Conservation (phyloP, 129 eudicot genomes). For the Chrysanthemum lavandulifolium region DNA sequence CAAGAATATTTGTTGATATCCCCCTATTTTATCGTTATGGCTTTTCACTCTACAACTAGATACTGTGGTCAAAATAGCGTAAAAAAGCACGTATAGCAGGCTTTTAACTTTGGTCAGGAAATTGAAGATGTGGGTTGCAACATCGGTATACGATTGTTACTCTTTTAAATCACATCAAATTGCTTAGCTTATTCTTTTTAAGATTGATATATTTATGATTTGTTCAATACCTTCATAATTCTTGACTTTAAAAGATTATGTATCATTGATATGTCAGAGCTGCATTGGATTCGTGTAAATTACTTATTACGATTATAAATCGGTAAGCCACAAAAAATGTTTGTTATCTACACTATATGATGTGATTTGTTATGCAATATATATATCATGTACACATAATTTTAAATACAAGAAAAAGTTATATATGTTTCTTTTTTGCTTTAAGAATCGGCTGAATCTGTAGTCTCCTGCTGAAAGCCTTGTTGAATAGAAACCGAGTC, state of each 20-base stretch:
- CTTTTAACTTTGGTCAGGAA: constrained; percentile 1
- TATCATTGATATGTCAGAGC: constrained; percentile 43
- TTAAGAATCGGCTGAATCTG: constrained; percentile 87
- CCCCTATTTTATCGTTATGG: neutral
- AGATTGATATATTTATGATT: neutral
- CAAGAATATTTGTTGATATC: neutral
- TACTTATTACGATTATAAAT: constrained; percentile 15
- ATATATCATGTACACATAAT: constrained; percentile 27
- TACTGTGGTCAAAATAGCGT: neutral
- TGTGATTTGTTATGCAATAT: constrained; percentile 13
- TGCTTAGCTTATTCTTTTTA: neutral
- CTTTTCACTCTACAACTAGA: neutral
- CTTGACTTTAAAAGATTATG: constrained; percentile 37
- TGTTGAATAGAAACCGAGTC: constrained; percentile 83
- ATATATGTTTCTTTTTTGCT: constrained; percentile 64
- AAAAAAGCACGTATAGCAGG: neutral
- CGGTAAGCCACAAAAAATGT: constrained; percentile 12
- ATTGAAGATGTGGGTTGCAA: constrained; percentile 13
- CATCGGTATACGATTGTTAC: neutral
- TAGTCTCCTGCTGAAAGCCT: constrained; percentile 81
- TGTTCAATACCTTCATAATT: neutral
- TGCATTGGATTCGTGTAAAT: constrained; percentile 29
- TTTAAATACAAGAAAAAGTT: constrained; percentile 6
- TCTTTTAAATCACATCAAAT: neutral
- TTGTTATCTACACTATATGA: constrained; percentile 29